phyloP scores from a whole-genome alignment of 768 basidiomycete species.

The Antrodiella citrinella region DNA sequence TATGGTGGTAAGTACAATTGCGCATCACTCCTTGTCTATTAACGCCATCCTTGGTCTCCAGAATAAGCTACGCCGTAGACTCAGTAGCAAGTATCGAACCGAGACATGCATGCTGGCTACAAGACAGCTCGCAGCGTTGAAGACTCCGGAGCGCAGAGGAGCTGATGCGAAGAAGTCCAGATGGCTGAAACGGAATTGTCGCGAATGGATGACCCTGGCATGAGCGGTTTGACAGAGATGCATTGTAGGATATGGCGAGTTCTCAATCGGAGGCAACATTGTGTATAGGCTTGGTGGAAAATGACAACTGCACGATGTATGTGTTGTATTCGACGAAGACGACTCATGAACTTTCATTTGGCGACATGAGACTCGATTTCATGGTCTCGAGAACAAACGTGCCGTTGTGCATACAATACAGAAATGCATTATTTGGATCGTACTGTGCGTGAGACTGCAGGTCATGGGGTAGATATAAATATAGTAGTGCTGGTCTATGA shows the following conservation, averaged over 20 bases:
- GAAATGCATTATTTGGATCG: no score
- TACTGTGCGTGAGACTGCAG: no score
- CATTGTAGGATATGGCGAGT: background rate
- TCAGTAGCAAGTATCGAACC: conserved; percentile 39
- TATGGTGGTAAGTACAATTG: conserved; percentile 14
- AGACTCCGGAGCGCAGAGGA: conserved; percentile 22
- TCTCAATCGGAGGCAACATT: no score
- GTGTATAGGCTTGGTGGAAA: no score
- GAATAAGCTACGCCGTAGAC: conserved; percentile 34
- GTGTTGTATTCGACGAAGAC: no score
- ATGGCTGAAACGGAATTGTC: conserved; percentile 53
- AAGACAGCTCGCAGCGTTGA: conserved; percentile 32
- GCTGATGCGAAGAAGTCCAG: conserved; percentile 35
- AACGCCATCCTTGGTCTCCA: conserved; percentile 13
- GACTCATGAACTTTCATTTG: no score
- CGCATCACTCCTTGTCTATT: conserved; percentile 3
- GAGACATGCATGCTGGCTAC: conserved; percentile 46
- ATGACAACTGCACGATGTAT: no score
- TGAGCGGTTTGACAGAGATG: background rate
- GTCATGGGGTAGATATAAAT: no score
- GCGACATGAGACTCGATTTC: no score
- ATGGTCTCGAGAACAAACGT: no score
- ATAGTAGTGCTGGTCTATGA: no score
- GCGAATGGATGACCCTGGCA: conserved; percentile 24
- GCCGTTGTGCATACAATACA: no score